These are phyloP conservation scores for Leptographium wingfieldii DNA, from an alignment of 2,329 filamentous ascomycete species.

Conservation along the genomic window DNA sequence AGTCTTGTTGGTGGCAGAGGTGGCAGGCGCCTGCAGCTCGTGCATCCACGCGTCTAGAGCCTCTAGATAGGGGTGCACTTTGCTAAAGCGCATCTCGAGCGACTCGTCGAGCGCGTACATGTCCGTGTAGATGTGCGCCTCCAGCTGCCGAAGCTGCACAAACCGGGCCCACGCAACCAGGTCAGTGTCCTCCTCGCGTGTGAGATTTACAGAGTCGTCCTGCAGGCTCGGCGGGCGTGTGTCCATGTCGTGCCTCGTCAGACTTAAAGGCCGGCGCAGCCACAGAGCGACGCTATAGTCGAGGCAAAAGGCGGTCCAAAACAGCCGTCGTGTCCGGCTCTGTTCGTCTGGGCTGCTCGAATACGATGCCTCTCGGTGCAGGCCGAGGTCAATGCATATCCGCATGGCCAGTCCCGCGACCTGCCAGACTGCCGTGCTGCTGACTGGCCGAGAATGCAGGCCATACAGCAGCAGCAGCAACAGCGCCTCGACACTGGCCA, in stretches of 20 bases:
- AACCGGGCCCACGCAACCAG: conserved; percentile 14
- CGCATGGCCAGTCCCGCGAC: conserved; percentile 41
- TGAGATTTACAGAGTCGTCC: not conserved
- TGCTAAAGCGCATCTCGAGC: conserved; percentile 27
- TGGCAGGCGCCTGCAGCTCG: not conserved
- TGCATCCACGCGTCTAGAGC: conserved; percentile 31
- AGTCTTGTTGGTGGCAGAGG: not conserved
- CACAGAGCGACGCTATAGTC: conserved; percentile 36
- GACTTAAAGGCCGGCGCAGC: conserved; percentile 35
- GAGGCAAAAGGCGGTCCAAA: conserved; percentile 39
- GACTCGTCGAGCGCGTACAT: conserved; percentile 35
- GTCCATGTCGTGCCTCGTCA: conserved; percentile 31
- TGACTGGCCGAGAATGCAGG: conserved; percentile 27
- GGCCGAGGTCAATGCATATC: conserved; percentile 36
- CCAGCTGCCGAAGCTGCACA: conserved; percentile 31
- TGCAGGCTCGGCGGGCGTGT: conserved; percentile 23
- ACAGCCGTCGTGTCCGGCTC: conserved; percentile 24
- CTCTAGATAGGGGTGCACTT: conserved; percentile 31
- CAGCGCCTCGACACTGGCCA: conserved; percentile 39
- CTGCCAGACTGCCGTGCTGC: conserved; percentile 39
- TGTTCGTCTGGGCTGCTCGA: not conserved
- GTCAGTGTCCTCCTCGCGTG: not conserved
- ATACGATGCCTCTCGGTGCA: conserved; percentile 22
- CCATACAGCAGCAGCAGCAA: conserved; percentile 37
- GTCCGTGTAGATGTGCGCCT: conserved; percentile 36